Evolutionary conservation across 768 basidiomycete species (phyloP).

Genomic region (Naganishia onofrii): DNA sequence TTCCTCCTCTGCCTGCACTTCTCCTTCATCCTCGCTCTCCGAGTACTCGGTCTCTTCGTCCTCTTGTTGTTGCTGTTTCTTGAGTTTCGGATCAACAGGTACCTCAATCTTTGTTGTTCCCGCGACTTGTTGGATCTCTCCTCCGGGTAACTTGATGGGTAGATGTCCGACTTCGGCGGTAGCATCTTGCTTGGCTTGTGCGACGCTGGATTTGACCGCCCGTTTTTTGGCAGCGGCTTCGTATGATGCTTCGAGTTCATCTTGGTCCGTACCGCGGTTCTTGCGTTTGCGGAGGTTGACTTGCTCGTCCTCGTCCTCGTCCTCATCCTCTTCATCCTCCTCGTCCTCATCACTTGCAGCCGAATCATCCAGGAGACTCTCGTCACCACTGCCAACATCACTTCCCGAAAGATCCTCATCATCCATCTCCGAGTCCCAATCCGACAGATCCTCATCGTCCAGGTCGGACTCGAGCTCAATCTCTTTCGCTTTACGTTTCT

Average conservation of each 20-base stretch:
- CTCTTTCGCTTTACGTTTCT: constrained; percentile 59
- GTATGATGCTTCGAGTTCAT: constrained; percentile 60
- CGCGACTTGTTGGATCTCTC: constrained; percentile 62
- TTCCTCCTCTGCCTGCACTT: constrained; percentile 37
- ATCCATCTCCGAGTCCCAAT: constrained; percentile 27
- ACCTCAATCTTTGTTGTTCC: constrained; percentile 46
- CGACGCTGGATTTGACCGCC: too few relatives aligned
- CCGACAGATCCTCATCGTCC: constrained; percentile 41
- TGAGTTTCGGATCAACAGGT: constrained; percentile 30
- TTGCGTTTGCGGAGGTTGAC: constrained; percentile 19
- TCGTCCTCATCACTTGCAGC: constrained; percentile 26
- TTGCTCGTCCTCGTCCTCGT: constrained; percentile 20
- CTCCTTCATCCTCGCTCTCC: constrained; percentile 37
- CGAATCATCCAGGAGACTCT: too few relatives aligned
- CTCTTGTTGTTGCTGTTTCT: constrained; percentile 35
- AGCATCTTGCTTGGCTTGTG: constrained; percentile 31
- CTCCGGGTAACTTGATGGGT: constrained; percentile 82
- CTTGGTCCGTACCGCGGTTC: constrained; percentile 66
- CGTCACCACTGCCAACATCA: constrained; percentile 31
- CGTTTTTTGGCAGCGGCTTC: constrained; percentile 44
- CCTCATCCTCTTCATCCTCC: constrained; percentile 23
- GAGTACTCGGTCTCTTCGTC: constrained; percentile 36
- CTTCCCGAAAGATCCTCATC: constrained; percentile 32
- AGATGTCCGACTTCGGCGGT: constrained; percentile 54
- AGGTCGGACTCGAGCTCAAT: constrained; percentile 55